Evolutionary conservation across 345 rosid species (phyloP), one percentile per base, ranked within the genome.

Genomic region (Populus deltoides): DNA sequence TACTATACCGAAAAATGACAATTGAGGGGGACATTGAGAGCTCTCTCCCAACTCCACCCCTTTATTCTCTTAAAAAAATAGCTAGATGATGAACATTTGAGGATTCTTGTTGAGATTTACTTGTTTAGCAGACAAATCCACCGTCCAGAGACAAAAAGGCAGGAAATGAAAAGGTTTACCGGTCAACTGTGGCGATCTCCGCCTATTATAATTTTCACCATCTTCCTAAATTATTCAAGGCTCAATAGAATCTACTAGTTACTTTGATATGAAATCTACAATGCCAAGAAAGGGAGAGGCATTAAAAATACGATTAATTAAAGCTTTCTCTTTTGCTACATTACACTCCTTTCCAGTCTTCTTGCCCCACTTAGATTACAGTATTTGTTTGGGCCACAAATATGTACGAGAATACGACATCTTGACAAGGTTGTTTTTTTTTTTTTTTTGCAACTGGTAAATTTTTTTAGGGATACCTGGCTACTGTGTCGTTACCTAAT

Each of bases 121-220:
- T 8, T 8, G 12, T 55, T 1, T 59, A 24, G 57, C 15, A 62
- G 41, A 22, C 69, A 70, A 70, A 33, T 72, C 67, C 79, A 69
- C 75, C 79, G 75, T 38, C 82, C 82, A 43, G 17, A 6, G 17
- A 8, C 29, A 69, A 70, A 33, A 63, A 51, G 27, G 41, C 38
- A 33, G 20, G 68, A 45, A 75, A 22, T n/a, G 36, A 75, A 66
- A 29, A 38, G 55, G 51, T 70, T 62, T 76, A 71, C 75, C 59
- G 3, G 18, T 51, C 2, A 6, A 18, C 6, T 24, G 20, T 24
- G 35, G 36, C 35, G 7, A 25, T 24, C 35, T 70, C 73, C 16
- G 35, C 10, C 73, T 5, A 5, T 41, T 15, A 45, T 2, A 41
- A 17, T 25, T 45, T 5, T 10, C 51, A 2, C 51, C 51, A 13